Evolutionary conservation across 345 rosid species (phyloP), one percentile per base, ranked within the genome.

Genomic region (Pugionium dolabratum): DNA sequence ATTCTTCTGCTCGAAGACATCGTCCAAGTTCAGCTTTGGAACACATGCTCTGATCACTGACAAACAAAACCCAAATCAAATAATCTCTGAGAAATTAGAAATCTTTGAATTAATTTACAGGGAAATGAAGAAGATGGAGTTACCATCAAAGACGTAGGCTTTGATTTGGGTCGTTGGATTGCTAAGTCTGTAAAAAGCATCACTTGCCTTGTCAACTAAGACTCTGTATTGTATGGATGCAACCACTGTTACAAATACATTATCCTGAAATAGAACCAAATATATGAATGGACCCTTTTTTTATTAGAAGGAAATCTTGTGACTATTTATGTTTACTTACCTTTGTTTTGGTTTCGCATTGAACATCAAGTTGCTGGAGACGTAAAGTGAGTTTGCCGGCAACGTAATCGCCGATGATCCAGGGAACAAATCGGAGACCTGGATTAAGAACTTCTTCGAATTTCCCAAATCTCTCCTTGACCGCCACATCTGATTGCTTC

Each of bases 331-430:
- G 49, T 9, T 35, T 9, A 4, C 9, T 39, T 51, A 87, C 91
- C 87, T 81, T 84, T 2, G 92, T 80, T 69, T 86, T 86, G 76
- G 95, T 86, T 76, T 86, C 88, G 58, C 89, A 86, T 30, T 70
- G 75, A 37, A 86, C 91, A 55, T 86, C 89, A 27, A 86, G 79
- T 71, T 86, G 91, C 63, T 84, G 88, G 66, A 82, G 68, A 54
- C 91, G 79, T 4, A 86, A 76, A 1, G 91, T 67, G 42, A 86
- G 85, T 33, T 59, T 64, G 8, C 88, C 88, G 2, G 85, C 85
- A 28, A 82, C 67, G 59, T 74, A 80, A 67, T 79, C 72, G 31
- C 91, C 88, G 6, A 84, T n/a, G 47, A 75, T 40, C 91, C 91
- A 86, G 1, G 86, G 91, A 11, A 86, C 67, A 50, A 76, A 82